Evolutionary conservation across 176 grass and related monocot genomes (phyloP).

Genomic region (Aegilops longissima): DNA sequence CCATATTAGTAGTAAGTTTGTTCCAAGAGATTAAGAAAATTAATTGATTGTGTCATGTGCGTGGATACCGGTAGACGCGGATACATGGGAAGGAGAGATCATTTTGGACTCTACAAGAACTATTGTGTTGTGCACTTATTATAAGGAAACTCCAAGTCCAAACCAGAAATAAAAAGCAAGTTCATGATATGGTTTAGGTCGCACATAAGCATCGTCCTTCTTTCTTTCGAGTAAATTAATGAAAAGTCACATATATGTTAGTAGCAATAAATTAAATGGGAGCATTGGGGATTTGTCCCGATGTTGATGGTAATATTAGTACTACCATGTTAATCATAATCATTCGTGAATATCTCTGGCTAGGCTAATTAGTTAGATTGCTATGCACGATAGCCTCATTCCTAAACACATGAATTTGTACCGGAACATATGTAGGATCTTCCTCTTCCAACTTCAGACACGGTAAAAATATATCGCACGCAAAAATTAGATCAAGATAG

Average conservation of each 20-base stretch:
- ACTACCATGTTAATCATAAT: constrained; percentile 1
- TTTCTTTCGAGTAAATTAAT: constrained; percentile 32
- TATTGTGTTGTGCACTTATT: constrained; percentile 36
- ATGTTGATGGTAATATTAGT: not conserved
- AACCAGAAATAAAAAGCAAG: constrained; percentile 10
- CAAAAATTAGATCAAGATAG: not conserved
- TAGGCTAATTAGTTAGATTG: constrained; percentile 16
- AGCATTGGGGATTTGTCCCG: constrained; percentile 17
- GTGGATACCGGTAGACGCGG: not conserved
- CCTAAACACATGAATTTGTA: not conserved
- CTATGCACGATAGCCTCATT: constrained; percentile 2
- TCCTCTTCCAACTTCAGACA: not conserved
- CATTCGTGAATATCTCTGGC: not conserved
- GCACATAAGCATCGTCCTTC: not conserved
- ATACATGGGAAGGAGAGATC: not conserved
- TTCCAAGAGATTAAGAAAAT: not conserved
- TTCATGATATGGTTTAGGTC: constrained; percentile 22
- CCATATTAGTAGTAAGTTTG: not conserved
- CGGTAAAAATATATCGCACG: not conserved
- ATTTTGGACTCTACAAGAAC: constrained; percentile 25
- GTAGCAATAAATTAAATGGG: constrained; percentile 38
- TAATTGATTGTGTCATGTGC: not conserved
- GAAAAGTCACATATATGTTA: constrained; percentile 21
- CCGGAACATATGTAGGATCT: not conserved
- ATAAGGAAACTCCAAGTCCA: constrained; percentile 26